Base-by-base conservation (phyloP, 202 grass and related monocot genomes). In the Schoenoplectus triqueter region DNA sequence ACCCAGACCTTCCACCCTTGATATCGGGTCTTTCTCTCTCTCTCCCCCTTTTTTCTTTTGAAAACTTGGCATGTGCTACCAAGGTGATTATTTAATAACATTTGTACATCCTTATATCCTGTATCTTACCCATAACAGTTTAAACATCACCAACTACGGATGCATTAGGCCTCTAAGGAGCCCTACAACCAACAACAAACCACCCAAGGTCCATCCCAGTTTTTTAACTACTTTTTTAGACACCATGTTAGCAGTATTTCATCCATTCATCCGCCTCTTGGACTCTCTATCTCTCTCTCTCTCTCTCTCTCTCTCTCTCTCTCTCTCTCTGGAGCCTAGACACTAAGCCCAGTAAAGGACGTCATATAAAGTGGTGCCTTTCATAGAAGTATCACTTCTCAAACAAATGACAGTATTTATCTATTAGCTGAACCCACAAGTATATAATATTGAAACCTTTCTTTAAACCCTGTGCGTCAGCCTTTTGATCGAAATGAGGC, bases 381-480 rank as follows among this genome's bases (percentile, higher is more conserved):
- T 42, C 52, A 40, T 42, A 60, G 21, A 78, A 60, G 14, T 78
- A 78, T 18, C 31, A 60, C 31, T 60, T 78, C 31, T 78, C 52
- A 78, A 42, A 57, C 54, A 78, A 31, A 55, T 10, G 2, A 59
- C 13, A 41, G 13, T 42, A 44, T 78, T 78, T 17, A 60, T 59
- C 6, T 41, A 17, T 44, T 54, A 78, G 22, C 14, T 78, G 11
- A 56, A 77, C 11, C 51, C 3, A 17, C 10, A 10, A 78, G 22
- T 44, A 60, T 78, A 31, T 31, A 31, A 31, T 31, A 78, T 17
- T 41, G 31, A 31, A 50, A 54, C 50, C 17, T 14, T 54, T n/a
- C 13, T 39, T 76, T 50, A 46, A 20, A 59, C 52, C 52, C 59
- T 14, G 10, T 52, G 13, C 8, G 3, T 59, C 22, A 78, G 60